A percentile compares a stretch with the other conserved stretches of the same genome.
These are phyloP conservation scores for Xylaria venustula DNA, from an alignment of 495 filamentous ascomycete species.

Conservation along the genomic window DNA sequence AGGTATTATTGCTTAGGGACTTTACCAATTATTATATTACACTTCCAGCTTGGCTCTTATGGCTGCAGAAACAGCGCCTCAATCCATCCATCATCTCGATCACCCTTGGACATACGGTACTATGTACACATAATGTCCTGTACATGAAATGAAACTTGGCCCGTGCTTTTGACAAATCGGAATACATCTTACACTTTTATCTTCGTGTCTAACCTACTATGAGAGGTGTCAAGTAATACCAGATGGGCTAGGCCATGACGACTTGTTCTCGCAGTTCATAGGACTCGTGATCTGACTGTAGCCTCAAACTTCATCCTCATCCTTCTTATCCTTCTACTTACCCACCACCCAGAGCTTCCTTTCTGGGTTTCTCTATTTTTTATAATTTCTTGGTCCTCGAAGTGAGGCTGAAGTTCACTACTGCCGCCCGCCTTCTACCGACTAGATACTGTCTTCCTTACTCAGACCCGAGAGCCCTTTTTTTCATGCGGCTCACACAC, in stretches of 20 bases:
- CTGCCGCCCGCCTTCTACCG: not conserved
- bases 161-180: constrained; percentile 8
- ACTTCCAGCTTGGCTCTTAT: not conserved
- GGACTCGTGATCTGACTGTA: constrained; percentile 8
- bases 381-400: not conserved
- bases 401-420: not conserved
- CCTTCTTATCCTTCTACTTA: not conserved
- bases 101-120: not conserved
- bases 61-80: constrained; percentile 1
- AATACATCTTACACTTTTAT: too few species aligned
- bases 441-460: too few species aligned
- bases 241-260: not conserved
- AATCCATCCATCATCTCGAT: constrained; percentile 5
- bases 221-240: not conserved
- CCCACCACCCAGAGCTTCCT: too few species aligned
- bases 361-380: not conserved
- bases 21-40: not conserved
- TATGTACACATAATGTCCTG: not conserved
- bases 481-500: not conserved
- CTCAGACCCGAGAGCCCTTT: not conserved
- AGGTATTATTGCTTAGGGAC: too few species aligned
- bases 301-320: not conserved
- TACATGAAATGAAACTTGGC: not conserved
- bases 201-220: too few species aligned
- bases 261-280: not conserved